phyloP scores from a whole-genome alignment of 2,329 filamentous ascomycete genomes.

The Trichoderma asperellum region DNA sequence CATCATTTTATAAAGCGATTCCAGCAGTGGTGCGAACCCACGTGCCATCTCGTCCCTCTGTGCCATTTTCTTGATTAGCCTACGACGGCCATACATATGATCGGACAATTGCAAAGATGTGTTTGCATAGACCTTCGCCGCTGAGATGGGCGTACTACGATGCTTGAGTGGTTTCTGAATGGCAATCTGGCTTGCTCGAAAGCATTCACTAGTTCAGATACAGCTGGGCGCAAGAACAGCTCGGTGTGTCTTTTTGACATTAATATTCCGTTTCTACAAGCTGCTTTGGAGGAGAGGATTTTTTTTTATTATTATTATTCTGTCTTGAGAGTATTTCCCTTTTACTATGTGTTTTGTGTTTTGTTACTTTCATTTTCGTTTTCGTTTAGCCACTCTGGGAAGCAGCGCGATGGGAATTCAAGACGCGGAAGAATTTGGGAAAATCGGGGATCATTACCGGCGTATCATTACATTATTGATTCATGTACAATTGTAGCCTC shows the following conservation, averaged over 20 bases:
- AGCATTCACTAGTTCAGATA: neutral
- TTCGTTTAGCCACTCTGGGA: constrained; percentile 23
- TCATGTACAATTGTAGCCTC: constrained; percentile 26
- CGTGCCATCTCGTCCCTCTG: neutral
- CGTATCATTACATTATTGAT: constrained; percentile 33
- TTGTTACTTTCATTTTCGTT: constrained; percentile 21
- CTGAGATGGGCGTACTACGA: neutral
- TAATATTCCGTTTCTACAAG: constrained; percentile 2
- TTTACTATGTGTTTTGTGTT: constrained; percentile 20
- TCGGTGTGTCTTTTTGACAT: neutral
- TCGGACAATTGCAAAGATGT: constrained; percentile 3
- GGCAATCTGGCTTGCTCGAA: constrained; percentile 4
- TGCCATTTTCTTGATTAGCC: constrained; percentile 10
- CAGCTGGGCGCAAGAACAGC: neutral
- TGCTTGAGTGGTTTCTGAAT: constrained; percentile 4
- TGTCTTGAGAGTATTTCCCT: neutral
- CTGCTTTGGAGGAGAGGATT: neutral
- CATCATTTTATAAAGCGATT: constrained; percentile 51
- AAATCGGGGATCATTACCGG: constrained; percentile 35
- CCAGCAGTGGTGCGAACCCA: neutral
- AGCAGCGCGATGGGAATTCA: constrained; percentile 32
- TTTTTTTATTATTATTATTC: neutral
- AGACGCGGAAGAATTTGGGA: constrained; percentile 33
- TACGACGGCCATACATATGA: constrained; percentile 9
- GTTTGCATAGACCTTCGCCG: constrained; percentile 17